phyloP scores from a whole-genome alignment of 2,329 filamentous ascomycete species.

The Setomelanomma holmii region DNA sequence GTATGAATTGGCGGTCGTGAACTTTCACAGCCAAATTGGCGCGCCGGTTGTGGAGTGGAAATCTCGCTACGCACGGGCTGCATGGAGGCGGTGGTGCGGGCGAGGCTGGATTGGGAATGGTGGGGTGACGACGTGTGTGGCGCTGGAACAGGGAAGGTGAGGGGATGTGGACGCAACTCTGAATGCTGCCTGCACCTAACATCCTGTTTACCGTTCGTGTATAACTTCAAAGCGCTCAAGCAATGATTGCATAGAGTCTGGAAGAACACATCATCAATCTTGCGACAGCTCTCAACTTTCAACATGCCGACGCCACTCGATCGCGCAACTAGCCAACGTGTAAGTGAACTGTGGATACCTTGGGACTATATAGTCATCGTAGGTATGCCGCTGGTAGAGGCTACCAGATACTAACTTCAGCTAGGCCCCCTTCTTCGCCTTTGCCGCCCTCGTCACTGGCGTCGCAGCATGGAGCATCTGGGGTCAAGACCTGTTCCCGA shows the following conservation, averaged over 20 bases:
- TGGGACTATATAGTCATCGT: constrained; percentile 32
- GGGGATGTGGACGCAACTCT: constrained; percentile 10
- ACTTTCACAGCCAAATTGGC: constrained; percentile 26
- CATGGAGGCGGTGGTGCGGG: constrained; percentile 29
- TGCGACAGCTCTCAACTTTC: background rate
- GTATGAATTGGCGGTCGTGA: constrained; percentile 27
- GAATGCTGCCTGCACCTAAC: constrained; percentile 10
- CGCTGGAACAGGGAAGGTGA: constrained; percentile 16
- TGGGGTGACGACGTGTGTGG: constrained; percentile 35
- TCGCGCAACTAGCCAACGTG: constrained; percentile 54
- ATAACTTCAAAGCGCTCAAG: too few relatives aligned
- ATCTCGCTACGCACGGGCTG: constrained; percentile 46
- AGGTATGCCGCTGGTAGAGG: constrained; percentile 11
- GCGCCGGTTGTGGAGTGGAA: constrained; percentile 41
- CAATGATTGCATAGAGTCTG: too few relatives aligned
- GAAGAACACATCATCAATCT: background rate
- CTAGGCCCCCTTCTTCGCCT: constrained; percentile 56
- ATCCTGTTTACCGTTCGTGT: background rate
- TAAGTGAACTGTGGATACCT: constrained; percentile 35
- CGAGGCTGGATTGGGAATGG: constrained; percentile 28
- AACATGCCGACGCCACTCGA: constrained; percentile 60
- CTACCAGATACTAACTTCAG: constrained; percentile 4
- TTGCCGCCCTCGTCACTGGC: constrained; percentile 81
- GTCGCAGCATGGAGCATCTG: constrained; percentile 85
- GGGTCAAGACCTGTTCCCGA: constrained; percentile 84